These are phyloP conservation scores for Thinopyrum obtusiflorum DNA, from an alignment of 202 grass and related monocot species.

Conservation along the genomic window DNA sequence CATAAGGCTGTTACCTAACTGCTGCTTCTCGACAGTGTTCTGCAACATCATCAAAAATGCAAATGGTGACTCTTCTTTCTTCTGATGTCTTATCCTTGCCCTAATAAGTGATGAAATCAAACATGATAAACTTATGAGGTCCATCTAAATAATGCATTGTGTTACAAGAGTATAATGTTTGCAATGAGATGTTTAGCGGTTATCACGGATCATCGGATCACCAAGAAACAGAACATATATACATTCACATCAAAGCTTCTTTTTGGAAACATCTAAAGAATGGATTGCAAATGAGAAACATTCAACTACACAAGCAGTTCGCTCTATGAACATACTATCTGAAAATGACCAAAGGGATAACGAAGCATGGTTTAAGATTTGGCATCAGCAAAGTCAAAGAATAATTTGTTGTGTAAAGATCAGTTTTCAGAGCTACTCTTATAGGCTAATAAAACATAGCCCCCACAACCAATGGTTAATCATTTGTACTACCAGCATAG, in stretches of 20 bases:
- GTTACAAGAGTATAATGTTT: neutral
- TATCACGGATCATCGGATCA: neutral
- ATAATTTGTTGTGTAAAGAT: neutral
- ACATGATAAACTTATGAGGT: neutral
- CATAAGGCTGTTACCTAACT: too few relatives aligned
- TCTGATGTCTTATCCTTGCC: neutral
- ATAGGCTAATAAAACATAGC: neutral
- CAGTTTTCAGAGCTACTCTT: neutral
- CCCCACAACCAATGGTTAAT: neutral
- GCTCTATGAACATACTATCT: neutral
- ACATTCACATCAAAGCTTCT: neutral
- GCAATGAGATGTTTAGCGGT: constrained; percentile 18
- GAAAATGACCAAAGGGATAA: constrained; percentile 15
- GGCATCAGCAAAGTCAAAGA: constrained; percentile 5
- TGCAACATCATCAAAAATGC: too few relatives aligned
- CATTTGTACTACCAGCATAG: neutral
- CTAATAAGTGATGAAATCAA: constrained; percentile 47
- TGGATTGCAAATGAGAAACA: neutral
- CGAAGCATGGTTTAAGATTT: neutral
- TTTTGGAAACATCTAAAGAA: neutral
- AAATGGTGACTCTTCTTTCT: too few relatives aligned
- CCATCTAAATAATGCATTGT: neutral
- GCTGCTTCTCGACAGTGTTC: too few relatives aligned
- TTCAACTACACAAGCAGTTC: neutral
- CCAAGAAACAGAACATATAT: neutral